Evolutionary conservation across 345 rosid genomes (phyloP).

Genomic region (Corchorus capsularis): DNA sequence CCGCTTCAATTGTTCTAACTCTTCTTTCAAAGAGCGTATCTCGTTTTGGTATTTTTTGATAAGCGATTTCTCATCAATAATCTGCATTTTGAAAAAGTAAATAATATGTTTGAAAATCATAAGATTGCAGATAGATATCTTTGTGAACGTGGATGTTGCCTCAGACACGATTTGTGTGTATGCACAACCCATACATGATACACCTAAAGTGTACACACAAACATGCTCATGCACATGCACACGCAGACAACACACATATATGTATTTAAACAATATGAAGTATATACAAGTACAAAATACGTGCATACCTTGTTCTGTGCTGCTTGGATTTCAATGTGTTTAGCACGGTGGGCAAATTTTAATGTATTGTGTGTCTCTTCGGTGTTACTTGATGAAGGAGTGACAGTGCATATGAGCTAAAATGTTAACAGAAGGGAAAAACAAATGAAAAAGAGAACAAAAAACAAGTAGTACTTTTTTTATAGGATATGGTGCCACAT

Average conservation of each 20-base stretch:
- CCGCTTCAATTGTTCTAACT: slow-evolving; percentile 85
- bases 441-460: slow-evolving; percentile 17
- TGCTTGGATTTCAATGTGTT: slow-evolving; percentile 97
- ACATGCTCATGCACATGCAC: too few relatives aligned
- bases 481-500: not conserved
- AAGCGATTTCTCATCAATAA: slow-evolving; percentile 96
- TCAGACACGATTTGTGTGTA: too few relatives aligned
- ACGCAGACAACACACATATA: slow-evolving; percentile 8
- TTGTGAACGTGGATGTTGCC: not conserved
- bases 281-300: not conserved
- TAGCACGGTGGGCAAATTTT: slow-evolving; percentile 99
- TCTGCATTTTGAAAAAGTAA: slow-evolving; percentile 53
- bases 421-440: slow-evolving; percentile 36
- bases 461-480: slow-evolving; percentile 3
- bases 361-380: slow-evolving; percentile 99
- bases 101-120: slow-evolving; percentile 14
- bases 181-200: too few relatives aligned
- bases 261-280: not conserved
- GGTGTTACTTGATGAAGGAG: slow-evolving; percentile 92
- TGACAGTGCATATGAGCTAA: slow-evolving; percentile 98
- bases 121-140: not conserved
- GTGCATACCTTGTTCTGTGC: slow-evolving; percentile 80
- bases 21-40: slow-evolving; percentile 88
- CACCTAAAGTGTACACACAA: slow-evolving; percentile 5
- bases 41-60: slow-evolving; percentile 97